These are phyloP conservation scores for Boletus eberwhitei DNA, from an alignment of 768 basidiomycete genomes.

Conservation along the genomic window DNA sequence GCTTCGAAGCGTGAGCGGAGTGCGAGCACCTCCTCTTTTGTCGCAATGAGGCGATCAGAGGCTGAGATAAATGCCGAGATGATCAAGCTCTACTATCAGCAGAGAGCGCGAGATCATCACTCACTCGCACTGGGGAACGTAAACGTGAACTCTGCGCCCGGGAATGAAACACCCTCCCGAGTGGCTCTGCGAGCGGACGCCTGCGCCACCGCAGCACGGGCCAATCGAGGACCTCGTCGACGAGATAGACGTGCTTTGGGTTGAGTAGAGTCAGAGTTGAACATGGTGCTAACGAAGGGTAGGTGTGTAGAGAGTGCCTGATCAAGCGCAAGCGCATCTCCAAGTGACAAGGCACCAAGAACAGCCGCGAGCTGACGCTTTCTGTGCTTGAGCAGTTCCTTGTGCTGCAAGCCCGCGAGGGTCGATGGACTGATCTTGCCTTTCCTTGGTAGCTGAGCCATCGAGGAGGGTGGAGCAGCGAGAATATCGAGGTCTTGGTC, in stretches of 20 bases:
- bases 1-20: constrained; percentile 68
- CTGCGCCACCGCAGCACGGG: constrained; percentile 38
- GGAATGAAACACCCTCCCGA: constrained; percentile 41
- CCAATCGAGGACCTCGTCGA: constrained; percentile 49
- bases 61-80: constrained; percentile 43
- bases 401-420: constrained; percentile 68
- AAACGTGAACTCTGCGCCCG: constrained; percentile 57
- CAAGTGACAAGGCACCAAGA: constrained; percentile 61
- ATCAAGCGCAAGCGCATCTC: constrained; percentile 72
- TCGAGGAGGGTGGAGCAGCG: constrained; percentile 17
- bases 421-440: constrained; percentile 59
- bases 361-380: constrained; percentile 71
- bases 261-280: constrained; percentile 27
- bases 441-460: constrained; percentile 23
- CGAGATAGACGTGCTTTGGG: constrained; percentile 53
- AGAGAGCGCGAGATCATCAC: constrained; percentile 37
- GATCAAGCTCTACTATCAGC: constrained; percentile 27
- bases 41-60: constrained; percentile 65
- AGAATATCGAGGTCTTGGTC: constrained; percentile 25
- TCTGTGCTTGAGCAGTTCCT: constrained; percentile 65
- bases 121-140: constrained; percentile 66
- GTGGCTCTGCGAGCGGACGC: constrained; percentile 4
- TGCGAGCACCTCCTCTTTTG: constrained; percentile 63
- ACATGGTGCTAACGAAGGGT: constrained; percentile 34
- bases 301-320: constrained; percentile 61